phyloP scores from a whole-genome alignment of 2,329 filamentous ascomycete genomes.

The Dactylellina drechsleri region DNA sequence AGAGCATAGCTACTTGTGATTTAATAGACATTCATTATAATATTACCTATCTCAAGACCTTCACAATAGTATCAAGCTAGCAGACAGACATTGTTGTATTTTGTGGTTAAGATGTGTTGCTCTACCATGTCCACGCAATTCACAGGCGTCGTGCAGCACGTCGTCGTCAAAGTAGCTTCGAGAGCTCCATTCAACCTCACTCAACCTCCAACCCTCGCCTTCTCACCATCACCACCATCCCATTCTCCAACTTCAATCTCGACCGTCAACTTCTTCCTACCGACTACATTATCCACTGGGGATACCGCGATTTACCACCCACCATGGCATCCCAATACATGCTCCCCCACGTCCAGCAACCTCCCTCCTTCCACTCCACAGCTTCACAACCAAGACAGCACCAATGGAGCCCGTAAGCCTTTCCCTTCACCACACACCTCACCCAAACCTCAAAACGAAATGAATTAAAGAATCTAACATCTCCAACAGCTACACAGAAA shows the following conservation, averaged over 20 bases:
- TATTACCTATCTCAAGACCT: no score
- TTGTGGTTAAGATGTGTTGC: conserved; percentile 4
- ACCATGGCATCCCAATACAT: conserved; percentile 51
- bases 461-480: not conserved
- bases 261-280: not conserved
- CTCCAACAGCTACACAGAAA: conserved; percentile 84
- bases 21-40: no score
- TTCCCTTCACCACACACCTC: not conserved
- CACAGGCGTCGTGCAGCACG: conserved; percentile 29
- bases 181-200: conserved; percentile 28
- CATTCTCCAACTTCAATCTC: not conserved
- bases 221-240: not conserved
- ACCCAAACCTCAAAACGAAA: not conserved
- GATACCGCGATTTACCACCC: conserved; percentile 2
- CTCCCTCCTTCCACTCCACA: conserved; percentile 37
- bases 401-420: conserved; percentile 58
- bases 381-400: conserved; percentile 56
- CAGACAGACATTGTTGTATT: not conserved
- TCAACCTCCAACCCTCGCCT: conserved; percentile 1
- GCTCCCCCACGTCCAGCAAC: conserved; percentile 38
- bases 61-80: no score
- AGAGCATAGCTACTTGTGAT: no score
- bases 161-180: conserved; percentile 27
- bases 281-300: not conserved
- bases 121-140: conserved; percentile 41